Base-by-base conservation (phyloP, 352 stramenopile genomes). In the Phytophthora hybrid region DNA sequence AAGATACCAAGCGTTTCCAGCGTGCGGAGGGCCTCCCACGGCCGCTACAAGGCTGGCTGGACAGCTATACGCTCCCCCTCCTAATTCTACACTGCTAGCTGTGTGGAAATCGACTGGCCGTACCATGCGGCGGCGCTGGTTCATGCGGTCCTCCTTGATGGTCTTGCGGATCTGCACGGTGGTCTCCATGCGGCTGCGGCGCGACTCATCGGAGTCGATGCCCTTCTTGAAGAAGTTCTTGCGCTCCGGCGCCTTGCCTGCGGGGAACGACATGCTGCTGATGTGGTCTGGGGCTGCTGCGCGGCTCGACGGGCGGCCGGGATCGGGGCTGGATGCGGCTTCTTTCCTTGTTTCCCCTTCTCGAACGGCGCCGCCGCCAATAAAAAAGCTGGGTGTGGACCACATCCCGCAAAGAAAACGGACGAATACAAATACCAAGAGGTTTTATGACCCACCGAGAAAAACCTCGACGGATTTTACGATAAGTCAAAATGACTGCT, bases 141-240 rank as follows among this genome's bases (percentile, higher is more conserved):
- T 92, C 73, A 94, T 82, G 55, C 87, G 87, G 61, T 95, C 88
- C 68, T 94, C 85, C 73, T 93, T 93, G 46, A 92, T 90, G 49
- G 69, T 91, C 78, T 95, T 95, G 61, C 88, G 84, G 77, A 95
- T 95, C 81, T 94, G 88, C 68, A 95, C 85, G 14, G 87, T 93
- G 8, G 87, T 95, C 71, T 93, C 87, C 74, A 89, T 86, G 60
- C 88, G 85, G 44, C 83, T 85, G 59, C 87, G 85, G 51, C 88
- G 88, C 59, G 84, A 87, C 66, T 92, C 84, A 82, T 93, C 89
- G 31, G 87, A 68, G 62, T 93, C 87, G 63, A 94, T 94, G 39
- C 78, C 84, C 70, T 94, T 93, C 73, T 93, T 93, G 64, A 95
- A 93, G 63, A 84, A 83, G 73, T 78, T 85, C 76, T 93, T 90